Conservation (phyloP, 2,329 filamentous ascomycete genomes). For the Graphilbum sp. region DNA sequence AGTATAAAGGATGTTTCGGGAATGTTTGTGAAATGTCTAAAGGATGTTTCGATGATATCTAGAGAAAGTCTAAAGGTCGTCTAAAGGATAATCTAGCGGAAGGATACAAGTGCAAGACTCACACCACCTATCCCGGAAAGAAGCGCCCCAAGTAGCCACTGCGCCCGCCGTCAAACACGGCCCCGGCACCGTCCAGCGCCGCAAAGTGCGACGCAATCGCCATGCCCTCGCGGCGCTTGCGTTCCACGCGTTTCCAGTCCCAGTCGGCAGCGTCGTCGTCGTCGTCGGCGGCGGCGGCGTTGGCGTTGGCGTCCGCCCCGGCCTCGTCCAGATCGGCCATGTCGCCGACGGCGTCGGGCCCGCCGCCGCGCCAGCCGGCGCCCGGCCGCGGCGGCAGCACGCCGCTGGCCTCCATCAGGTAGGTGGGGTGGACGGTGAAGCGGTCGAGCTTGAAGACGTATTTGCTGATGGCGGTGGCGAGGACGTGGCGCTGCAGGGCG, state of each 20-base stretch:
- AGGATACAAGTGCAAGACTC: too few relatives aligned
- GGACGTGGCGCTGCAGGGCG: conserved; percentile 44
- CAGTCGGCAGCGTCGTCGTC: too few relatives aligned
- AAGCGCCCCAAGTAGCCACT: too few relatives aligned
- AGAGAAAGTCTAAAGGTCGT: too few relatives aligned
- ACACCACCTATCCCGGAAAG: too few relatives aligned
- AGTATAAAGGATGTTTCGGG: too few relatives aligned
- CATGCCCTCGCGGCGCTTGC: conserved; percentile 36
- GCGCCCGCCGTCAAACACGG: too few relatives aligned
- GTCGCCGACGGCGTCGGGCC: conserved; percentile 21
- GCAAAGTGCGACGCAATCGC: conserved; percentile 38
- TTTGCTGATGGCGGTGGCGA: conserved; percentile 59
- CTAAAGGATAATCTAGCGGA: too few relatives aligned
- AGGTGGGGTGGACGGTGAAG: conserved; percentile 69
- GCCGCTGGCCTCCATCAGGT: conserved; percentile 53
- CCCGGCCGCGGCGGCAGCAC: conserved; percentile 60
- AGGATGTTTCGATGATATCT: too few relatives aligned
- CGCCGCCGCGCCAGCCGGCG: conserved; percentile 34
- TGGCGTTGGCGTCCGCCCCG: conserved; percentile 18
- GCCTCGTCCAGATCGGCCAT: conserved; percentile 22
- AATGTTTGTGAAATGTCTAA: too few relatives aligned
- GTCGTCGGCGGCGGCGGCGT: too few relatives aligned
- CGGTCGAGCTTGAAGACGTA: conserved; percentile 73
- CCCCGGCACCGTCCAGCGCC: conserved; percentile 40
- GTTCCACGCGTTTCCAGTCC: conserved; percentile 43